Percentiles rank a stretch among this genome's conserved stretches.
These are phyloP conservation scores for Lodderomyces margitis DNA, from an alignment of 1,139 yeast species.

Conservation along the genomic window DNA sequence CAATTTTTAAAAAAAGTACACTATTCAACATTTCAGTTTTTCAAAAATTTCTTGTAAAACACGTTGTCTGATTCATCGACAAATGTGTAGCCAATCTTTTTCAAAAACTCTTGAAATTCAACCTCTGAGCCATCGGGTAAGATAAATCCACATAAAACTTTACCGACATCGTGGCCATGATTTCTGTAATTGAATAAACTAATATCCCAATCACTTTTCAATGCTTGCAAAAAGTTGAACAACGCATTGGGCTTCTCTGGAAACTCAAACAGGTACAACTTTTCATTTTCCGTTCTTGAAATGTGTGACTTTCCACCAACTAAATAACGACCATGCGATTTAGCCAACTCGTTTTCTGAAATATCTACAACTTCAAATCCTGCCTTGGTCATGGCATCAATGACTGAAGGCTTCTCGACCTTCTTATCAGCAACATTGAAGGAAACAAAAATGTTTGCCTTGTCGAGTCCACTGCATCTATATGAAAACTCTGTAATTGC, in stretches of 20 bases:
- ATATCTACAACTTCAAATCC: conserved; percentile 75
- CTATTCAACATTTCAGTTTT: conserved; percentile 13
- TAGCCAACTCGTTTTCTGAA: conserved; percentile 90
- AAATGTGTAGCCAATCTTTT: conserved; percentile 70
- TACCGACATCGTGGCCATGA: conserved; percentile 93
- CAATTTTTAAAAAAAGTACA: not conserved
- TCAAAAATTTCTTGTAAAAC: conserved; percentile 75
- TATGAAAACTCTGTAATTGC: conserved; percentile 92
- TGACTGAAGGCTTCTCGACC: conserved; percentile 45
- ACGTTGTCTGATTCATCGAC: conserved; percentile 81
- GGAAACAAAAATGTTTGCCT: conserved; percentile 83
- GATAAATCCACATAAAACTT: conserved; percentile 83
- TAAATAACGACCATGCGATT: conserved; percentile 91
- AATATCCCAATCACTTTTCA: conserved; percentile 83
- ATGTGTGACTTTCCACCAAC: conserved; percentile 75
- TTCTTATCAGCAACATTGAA: conserved; percentile 77
- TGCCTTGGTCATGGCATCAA: conserved; percentile 36
- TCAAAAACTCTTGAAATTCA: conserved; percentile 65
- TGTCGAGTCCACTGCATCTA: conserved; percentile 55
- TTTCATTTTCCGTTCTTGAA: conserved; percentile 52
- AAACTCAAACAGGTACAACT: conserved; percentile 81
- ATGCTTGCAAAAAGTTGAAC: conserved; percentile 67
- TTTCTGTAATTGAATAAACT: conserved; percentile 95
- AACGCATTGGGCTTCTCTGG: conserved; percentile 98
- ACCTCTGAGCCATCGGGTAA: conserved; percentile 72